Percentiles rank a stretch among this genome's conserved stretches.
Conservation (phyloP, 257 asterid genomes). For the Euphrasia confusa region DNA sequence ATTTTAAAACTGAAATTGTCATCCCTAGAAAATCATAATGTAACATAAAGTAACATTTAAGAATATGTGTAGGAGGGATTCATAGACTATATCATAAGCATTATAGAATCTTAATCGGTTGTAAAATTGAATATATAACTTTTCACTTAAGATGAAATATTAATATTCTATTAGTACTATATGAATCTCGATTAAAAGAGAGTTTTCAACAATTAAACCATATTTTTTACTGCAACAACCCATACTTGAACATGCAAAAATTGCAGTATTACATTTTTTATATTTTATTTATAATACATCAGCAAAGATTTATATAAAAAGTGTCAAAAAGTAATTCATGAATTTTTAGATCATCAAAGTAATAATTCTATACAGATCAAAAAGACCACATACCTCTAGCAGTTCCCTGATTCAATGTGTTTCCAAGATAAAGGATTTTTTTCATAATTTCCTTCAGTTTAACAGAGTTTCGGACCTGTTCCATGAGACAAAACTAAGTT, state of each 20-base stretch:
- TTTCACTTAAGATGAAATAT: background rate
- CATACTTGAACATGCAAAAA: background rate
- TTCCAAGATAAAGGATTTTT: slow-evolving; percentile 80
- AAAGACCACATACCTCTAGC: slow-evolving; percentile 69
- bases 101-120: too few species aligned
- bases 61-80: background rate
- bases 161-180: background rate
- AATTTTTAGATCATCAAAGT: background rate
- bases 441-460: slow-evolving; percentile 91
- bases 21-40: too few species aligned
- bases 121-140: too few species aligned
- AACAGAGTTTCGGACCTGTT: slow-evolving; percentile 79
- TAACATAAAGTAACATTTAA: background rate
- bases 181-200: background rate
- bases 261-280: background rate
- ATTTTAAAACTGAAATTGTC: background rate
- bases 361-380: background rate
- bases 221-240: background rate
- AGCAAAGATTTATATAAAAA: background rate
- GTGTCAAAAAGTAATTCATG: background rate
- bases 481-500: slow-evolving; percentile 22
- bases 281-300: background rate
- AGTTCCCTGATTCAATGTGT: slow-evolving; percentile 94
- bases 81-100: too few species aligned
- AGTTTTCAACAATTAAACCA: background rate